Conservation (phyloP, 2,329 filamentous ascomycete genomes). For the Hymenoscyphus repandus region DNA sequence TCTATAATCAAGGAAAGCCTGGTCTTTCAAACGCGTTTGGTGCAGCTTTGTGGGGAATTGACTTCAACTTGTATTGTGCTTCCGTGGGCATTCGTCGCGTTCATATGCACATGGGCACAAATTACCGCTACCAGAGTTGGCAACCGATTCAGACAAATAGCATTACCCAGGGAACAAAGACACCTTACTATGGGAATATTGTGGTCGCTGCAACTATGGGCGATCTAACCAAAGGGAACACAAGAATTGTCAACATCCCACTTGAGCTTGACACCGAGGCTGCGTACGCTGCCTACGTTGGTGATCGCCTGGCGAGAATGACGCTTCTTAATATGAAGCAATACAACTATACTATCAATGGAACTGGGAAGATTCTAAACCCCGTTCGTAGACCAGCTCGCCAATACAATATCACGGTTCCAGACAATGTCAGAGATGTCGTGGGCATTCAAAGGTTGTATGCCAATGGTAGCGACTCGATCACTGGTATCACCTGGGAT, state of each 20-base stretch:
- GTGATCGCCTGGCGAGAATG: constrained; percentile 40
- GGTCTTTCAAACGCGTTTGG: constrained; percentile 61
- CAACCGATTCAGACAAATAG: constrained; percentile 50
- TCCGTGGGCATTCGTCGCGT: constrained; percentile 49
- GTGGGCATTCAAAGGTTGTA: constrained; percentile 43
- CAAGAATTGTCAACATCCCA: constrained; percentile 45
- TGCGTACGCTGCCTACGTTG: constrained; percentile 51
- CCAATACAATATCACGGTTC: constrained; percentile 40
- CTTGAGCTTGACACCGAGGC: constrained; percentile 36
- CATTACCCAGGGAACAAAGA: constrained; percentile 50
- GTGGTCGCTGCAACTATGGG: constrained; percentile 52
- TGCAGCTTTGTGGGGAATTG: constrained; percentile 58
- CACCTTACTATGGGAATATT: constrained; percentile 60
- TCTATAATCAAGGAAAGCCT: constrained; percentile 56
- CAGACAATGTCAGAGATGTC: constrained; percentile 16
- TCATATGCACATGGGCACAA: constrained; percentile 60
- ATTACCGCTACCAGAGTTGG: constrained; percentile 58
- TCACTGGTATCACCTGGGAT: constrained; percentile 56
- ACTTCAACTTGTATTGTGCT: constrained; percentile 56
- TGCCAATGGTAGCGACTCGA: constrained; percentile 60
- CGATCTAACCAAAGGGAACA: constrained; percentile 30
- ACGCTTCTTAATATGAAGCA: constrained; percentile 52
- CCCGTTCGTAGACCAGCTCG: constrained; percentile 30
- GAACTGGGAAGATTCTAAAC: constrained; percentile 29
- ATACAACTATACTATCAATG: constrained; percentile 53